phyloP scores from a whole-genome alignment of 768 basidiomycete genomes.

The Suillus spraguei region DNA sequence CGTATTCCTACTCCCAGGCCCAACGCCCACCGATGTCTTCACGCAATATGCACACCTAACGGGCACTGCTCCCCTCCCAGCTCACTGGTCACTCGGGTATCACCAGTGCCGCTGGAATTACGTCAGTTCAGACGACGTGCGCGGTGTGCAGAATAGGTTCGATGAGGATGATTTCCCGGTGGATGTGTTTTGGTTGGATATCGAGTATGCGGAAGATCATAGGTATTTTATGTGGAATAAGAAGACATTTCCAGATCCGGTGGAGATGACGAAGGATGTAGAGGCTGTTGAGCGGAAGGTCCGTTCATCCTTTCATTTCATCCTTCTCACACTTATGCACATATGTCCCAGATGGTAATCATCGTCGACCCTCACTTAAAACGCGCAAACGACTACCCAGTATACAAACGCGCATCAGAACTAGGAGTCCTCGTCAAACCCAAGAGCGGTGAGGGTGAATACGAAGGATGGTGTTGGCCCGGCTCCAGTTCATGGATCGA shows the following conservation, averaged over 20 bases:
- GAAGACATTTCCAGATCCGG: conserved; percentile 91
- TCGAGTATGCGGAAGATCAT: conserved; percentile 92
- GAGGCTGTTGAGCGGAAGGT: conserved; percentile 87
- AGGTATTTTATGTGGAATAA: conserved; percentile 98
- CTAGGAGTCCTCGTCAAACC: conserved; percentile 83
- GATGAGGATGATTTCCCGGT: conserved; percentile 95
- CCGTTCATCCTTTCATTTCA: background rate
- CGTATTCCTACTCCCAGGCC: conserved; percentile 91
- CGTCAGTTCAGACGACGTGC: conserved; percentile 84
- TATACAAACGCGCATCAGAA: conserved; percentile 83
- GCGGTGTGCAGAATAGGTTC: conserved; percentile 82
- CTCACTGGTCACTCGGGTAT: conserved; percentile 89
- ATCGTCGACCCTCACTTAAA: conserved; percentile 98
- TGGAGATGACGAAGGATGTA: conserved; percentile 90
- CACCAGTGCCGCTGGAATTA: conserved; percentile 99
- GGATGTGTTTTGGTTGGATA: conserved; percentile 97
- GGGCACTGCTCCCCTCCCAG: conserved; percentile 85
- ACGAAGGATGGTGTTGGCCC: conserved; percentile 99
- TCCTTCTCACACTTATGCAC: background rate
- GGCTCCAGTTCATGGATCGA: conserved; percentile 97
- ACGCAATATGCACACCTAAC: conserved; percentile 84
- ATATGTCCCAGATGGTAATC: conserved; percentile 79
- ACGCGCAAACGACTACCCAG: conserved; percentile 75
- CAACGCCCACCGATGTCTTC: conserved; percentile 80
- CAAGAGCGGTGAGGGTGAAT: conserved; percentile 78